Conservation (phyloP, 1,284 basidiomycete species). For the Takashimella koratensis region DNA sequence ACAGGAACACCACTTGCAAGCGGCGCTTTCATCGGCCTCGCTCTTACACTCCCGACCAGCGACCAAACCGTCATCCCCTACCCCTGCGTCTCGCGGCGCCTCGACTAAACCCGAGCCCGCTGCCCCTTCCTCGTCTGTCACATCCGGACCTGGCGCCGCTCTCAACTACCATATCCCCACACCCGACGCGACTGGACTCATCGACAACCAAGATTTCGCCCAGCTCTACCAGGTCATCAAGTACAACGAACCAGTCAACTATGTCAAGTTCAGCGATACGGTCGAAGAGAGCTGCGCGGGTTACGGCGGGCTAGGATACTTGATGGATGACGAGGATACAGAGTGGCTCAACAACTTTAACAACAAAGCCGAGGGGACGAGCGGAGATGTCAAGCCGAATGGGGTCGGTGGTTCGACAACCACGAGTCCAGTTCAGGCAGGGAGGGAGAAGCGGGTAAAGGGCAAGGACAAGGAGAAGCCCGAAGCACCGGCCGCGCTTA, state of each 20-base stretch:
- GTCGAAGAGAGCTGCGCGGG: conserved; percentile 66
- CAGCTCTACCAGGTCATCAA: conserved; percentile 64
- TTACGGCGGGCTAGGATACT: conserved; percentile 58
- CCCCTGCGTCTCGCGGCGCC: conserved; percentile 13
- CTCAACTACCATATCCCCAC: conserved; percentile 79
- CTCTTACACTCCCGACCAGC: conserved; percentile 39
- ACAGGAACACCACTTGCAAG: conserved; percentile 91
- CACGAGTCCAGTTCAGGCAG: conserved; percentile 31
- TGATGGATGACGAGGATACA: conserved; percentile 93
- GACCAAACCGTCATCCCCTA: conserved; percentile 28
- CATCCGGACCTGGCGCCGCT: conserved; percentile 18
- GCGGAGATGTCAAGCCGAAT: conserved; percentile 54
- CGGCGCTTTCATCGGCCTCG: conserved; percentile 50
- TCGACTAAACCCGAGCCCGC: conserved; percentile 18
- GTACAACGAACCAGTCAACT: conserved; percentile 74
- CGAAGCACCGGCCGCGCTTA: conserved; percentile 46
- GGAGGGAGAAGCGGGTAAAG: conserved; percentile 46
- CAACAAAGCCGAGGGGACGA: conserved; percentile 78
- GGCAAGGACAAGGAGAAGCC: conserved; percentile 52
- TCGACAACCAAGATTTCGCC: conserved; percentile 60
- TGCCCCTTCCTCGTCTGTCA: conserved; percentile 4
- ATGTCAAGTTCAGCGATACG: conserved; percentile 80
- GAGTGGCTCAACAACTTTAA: conserved; percentile 93
- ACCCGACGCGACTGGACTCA: conserved; percentile 79
- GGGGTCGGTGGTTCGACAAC: conserved; percentile 40